Evolutionary conservation across 257 asterid genomes (phyloP).

Genomic region (Hygrophila difformis): DNA sequence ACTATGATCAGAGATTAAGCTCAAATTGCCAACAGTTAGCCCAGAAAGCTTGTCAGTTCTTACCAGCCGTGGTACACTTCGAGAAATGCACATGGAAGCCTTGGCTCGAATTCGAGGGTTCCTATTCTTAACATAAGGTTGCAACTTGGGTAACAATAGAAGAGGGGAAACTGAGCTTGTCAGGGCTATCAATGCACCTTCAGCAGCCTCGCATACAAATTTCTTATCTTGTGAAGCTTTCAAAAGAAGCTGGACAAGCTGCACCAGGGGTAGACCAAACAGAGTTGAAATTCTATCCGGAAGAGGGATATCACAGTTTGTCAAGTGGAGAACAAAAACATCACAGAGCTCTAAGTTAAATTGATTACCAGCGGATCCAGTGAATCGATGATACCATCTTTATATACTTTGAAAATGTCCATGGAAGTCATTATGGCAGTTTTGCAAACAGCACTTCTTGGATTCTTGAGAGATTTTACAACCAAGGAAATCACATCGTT

Average conservation of each 20-base stretch:
- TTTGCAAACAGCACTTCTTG: slow-evolving; percentile 91
- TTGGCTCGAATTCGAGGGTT: slow-evolving; percentile 87
- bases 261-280: slow-evolving; percentile 15
- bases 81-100: slow-evolving; percentile 67
- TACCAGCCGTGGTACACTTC: slow-evolving; percentile 61
- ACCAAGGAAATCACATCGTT: too few species aligned
- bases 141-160: slow-evolving; percentile 59
- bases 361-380: background rate
- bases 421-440: slow-evolving; percentile 76
- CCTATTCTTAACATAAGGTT: slow-evolving; percentile 55
- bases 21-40: too few species aligned
- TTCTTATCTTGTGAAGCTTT: slow-evolving; percentile 86
- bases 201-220: slow-evolving; percentile 88
- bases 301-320: background rate
- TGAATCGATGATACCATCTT: too few species aligned
- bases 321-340: background rate
- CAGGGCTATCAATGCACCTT: slow-evolving; percentile 52
- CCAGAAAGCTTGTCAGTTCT: too few species aligned
- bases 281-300: background rate
- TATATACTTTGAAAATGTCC: slow-evolving; percentile 68
- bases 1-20: too few species aligned
- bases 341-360: too few species aligned
- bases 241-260: slow-evolving; percentile 88
- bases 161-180: slow-evolving; percentile 65
- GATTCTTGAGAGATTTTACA: slow-evolving; percentile 74